These are phyloP conservation scores for Astrephomene gubernaculifera DNA, from an alignment of 139 green algal species.

Conservation along the genomic window DNA sequence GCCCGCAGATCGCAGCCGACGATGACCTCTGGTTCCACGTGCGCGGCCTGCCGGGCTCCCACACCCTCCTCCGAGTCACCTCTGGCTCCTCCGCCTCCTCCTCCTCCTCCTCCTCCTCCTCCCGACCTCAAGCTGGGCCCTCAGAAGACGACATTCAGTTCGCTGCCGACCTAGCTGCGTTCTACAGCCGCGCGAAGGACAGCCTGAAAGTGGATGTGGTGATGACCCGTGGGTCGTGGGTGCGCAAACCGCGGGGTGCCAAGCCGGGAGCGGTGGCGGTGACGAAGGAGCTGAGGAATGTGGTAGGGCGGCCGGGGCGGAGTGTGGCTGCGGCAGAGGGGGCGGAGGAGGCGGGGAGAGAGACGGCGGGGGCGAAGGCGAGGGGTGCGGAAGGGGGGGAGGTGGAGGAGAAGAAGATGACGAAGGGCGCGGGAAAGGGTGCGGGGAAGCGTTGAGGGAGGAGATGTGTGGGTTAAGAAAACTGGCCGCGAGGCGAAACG, in stretches of 20 bases:
- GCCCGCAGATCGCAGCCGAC: conserved; percentile 60
- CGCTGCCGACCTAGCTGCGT: conserved; percentile 81
- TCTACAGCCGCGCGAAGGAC: conserved; percentile 66
- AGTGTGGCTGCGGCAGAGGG: conserved; percentile 39
- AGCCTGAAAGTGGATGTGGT: conserved; percentile 73
- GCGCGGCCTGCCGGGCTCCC: conserved; percentile 74
- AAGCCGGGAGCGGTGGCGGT: conserved; percentile 81
- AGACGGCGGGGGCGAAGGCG: too few relatives aligned
- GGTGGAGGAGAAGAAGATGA: too few relatives aligned
- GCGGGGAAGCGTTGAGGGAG: too few relatives aligned
- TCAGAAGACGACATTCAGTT: conserved; percentile 71
- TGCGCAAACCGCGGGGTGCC: conserved; percentile 88
- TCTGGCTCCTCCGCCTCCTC: background rate
- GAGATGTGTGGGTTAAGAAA: too few relatives aligned
- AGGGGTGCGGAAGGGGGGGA: too few relatives aligned
- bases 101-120: too few relatives aligned
- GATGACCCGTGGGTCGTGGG: conserved; percentile 49
- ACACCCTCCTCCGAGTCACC: conserved; percentile 54
- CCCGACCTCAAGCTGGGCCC: background rate
- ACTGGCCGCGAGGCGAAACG: too few relatives aligned
- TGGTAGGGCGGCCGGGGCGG: conserved; percentile 63
- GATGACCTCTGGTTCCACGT: conserved; percentile 92
- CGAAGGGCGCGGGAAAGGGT: too few relatives aligned
- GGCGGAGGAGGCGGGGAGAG: background rate
- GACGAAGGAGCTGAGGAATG: conserved; percentile 69